Conservation (phyloP, 148 eudicot genomes). For the Heliosperma pusillum region DNA sequence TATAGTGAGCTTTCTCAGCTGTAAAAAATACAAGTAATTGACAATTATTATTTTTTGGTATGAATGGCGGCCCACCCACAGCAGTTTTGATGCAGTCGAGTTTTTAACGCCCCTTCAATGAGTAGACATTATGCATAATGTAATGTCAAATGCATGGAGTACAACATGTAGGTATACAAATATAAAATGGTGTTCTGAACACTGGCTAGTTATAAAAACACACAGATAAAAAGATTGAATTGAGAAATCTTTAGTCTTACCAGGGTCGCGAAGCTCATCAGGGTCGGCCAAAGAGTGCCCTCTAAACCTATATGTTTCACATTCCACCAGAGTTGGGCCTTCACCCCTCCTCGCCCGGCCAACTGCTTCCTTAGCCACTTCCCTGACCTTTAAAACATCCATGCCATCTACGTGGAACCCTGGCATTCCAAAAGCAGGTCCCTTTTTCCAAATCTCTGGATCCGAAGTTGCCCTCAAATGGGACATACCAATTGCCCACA, state of each 20-base stretch:
- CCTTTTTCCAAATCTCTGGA: conserved; percentile 96
- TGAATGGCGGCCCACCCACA: background rate
- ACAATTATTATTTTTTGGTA: background rate
- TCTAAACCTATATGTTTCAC: conserved; percentile 93
- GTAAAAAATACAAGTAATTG: conserved; percentile 19
- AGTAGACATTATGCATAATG: no score
- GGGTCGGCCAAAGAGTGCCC: conserved; percentile 99
- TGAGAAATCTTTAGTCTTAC: conserved; percentile 33
- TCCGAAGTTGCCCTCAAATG: conserved; percentile 91
- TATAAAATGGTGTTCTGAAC: background rate
- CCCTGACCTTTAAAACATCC: conserved; percentile 96
- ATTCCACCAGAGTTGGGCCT: conserved; percentile 91
- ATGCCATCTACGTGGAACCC: conserved; percentile 95
- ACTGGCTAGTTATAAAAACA: background rate
- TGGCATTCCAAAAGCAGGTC: conserved; percentile 95
- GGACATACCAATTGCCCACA: conserved; percentile 99
- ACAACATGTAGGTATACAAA: no score
- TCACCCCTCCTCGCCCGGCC: conserved; percentile 89
- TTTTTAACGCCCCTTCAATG: no score
- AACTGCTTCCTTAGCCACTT: conserved; percentile 86
- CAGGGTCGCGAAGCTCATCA: conserved; percentile 96
- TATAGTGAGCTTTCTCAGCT: conserved; percentile 86
- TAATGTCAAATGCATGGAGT: background rate
- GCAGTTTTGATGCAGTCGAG: no score
- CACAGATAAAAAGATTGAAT: background rate